Evolutionary conservation across 306 rosid species (phyloP).

Genomic region (Rosa chinensis): DNA sequence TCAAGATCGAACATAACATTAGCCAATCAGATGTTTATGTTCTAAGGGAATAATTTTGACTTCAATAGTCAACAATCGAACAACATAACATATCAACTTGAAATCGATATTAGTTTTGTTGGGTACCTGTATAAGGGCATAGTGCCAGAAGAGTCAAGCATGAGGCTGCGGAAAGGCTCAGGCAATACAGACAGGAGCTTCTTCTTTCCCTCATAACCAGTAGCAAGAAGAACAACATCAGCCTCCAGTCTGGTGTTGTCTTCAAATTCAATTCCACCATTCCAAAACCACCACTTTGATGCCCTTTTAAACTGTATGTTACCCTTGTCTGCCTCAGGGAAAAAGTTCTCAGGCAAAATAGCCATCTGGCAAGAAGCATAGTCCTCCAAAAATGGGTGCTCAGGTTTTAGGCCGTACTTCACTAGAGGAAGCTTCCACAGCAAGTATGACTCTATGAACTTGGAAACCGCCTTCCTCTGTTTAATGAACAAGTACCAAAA

Average conservation of each 20-base stretch:
- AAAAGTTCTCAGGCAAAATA: conserved; percentile 59
- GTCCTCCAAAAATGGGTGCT: conserved; percentile 65
- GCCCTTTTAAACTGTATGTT: conserved; percentile 44
- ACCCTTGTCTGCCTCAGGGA: conserved; percentile 56
- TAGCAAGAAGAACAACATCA: conserved; percentile 59
- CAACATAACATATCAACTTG: neutral
- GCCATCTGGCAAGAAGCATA: conserved; percentile 77
- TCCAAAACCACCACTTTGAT: conserved; percentile 58
- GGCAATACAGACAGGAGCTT: conserved; percentile 53
- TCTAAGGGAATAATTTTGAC: neutral
- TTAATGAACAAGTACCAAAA: neutral
- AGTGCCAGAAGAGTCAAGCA: conserved; percentile 44
- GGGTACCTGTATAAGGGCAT: conserved; percentile 54
- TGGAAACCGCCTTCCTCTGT: conserved; percentile 55
- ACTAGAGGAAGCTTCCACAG: conserved; percentile 57
- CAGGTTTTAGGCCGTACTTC: conserved; percentile 60
- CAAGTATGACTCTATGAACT: conserved; percentile 61
- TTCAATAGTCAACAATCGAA: neutral
- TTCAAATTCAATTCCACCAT: conserved; percentile 54
- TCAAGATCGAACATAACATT: neutral
- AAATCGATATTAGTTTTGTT: neutral
- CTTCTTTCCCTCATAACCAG: conserved; percentile 56
- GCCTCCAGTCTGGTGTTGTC: conserved; percentile 51
- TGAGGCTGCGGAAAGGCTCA: conserved; percentile 47
- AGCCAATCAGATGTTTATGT: neutral